phyloP scores from a whole-genome alignment of 2,329 filamentous ascomycete genomes.

The Zymoseptoria ardabiliae region DNA sequence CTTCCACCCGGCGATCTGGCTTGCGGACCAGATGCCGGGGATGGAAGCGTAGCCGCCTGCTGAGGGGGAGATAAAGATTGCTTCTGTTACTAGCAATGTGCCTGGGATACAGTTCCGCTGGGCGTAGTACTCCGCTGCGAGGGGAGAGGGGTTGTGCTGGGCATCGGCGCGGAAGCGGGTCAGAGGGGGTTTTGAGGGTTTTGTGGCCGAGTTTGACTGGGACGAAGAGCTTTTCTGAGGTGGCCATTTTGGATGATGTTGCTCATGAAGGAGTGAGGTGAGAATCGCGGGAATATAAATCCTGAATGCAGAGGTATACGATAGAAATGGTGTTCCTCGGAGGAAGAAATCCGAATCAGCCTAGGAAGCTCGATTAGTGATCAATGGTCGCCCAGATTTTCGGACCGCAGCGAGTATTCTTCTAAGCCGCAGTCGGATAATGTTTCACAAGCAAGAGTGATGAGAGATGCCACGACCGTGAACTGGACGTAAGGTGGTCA shows the following conservation, averaged over 20 bases:
- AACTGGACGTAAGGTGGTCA: neutral
- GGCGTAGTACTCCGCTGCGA: constrained; percentile 46
- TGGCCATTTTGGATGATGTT: neutral
- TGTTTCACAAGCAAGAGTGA: neutral
- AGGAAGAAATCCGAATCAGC: neutral
- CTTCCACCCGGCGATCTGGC: constrained; percentile 55
- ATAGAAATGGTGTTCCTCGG: neutral
- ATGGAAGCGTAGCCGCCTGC: constrained; percentile 45
- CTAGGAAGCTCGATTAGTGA: neutral
- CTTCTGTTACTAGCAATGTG: constrained; percentile 54
- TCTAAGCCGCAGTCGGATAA: neutral
- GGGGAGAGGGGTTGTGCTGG: constrained; percentile 27
- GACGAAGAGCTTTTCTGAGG: constrained; percentile 27
- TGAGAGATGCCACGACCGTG: neutral
- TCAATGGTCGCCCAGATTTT: neutral
- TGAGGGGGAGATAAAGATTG: constrained; percentile 43
- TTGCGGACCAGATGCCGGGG: constrained; percentile 51
- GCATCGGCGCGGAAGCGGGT: constrained; percentile 39
- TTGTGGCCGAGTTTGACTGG: constrained; percentile 38
- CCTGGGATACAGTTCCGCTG: constrained; percentile 48
- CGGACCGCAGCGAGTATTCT: neutral
- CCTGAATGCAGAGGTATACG: neutral
- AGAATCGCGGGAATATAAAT: too few relatives aligned
- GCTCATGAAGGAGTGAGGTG: too few relatives aligned
- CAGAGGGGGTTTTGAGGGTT: too few relatives aligned